Conservation (phyloP, 2,329 filamentous ascomycete species). For the Ramularia collo-cygni region DNA sequence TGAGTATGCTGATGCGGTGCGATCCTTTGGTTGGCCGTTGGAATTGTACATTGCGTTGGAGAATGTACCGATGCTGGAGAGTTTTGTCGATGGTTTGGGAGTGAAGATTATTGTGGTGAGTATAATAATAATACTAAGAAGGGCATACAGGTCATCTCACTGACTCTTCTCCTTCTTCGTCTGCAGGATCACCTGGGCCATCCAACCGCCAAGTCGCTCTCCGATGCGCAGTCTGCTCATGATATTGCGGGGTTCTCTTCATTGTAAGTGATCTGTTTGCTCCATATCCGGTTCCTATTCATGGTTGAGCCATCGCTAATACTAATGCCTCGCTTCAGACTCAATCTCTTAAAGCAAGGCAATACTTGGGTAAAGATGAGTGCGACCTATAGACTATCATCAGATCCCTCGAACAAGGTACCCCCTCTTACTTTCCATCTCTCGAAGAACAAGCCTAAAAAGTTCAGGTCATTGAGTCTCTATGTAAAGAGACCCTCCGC, state of each 20-base stretch:
- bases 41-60: conserved; percentile 53
- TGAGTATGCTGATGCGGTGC: conserved; percentile 46
- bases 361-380: conserved; percentile 53
- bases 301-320: too few relatives aligned
- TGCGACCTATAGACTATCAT: conserved; percentile 48
- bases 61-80: conserved; percentile 43
- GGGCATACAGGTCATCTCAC: too few relatives aligned
- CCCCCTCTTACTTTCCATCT: too few relatives aligned
- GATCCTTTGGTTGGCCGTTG: conserved; percentile 49
- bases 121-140: too few relatives aligned
- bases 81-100: conserved; percentile 41
- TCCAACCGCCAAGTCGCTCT: conserved; percentile 37
- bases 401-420: conserved; percentile 25
- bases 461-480: conserved; percentile 34
- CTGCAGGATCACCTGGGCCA: conserved; percentile 49
- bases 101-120: conserved; percentile 46
- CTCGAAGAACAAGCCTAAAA: too few relatives aligned
- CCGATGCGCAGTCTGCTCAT: conserved; percentile 30
- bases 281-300: too few relatives aligned
- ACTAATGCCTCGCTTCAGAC: conserved; percentile 1
- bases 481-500: conserved; percentile 45
- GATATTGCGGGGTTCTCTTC: conserved; percentile 44
- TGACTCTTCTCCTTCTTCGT: too few relatives aligned
- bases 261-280: conserved; percentile 30
- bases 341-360: conserved; percentile 42